These are phyloP conservation scores for Auriscalpium microsporum DNA, from an alignment of 768 basidiomycete genomes.

Conservation along the genomic window DNA sequence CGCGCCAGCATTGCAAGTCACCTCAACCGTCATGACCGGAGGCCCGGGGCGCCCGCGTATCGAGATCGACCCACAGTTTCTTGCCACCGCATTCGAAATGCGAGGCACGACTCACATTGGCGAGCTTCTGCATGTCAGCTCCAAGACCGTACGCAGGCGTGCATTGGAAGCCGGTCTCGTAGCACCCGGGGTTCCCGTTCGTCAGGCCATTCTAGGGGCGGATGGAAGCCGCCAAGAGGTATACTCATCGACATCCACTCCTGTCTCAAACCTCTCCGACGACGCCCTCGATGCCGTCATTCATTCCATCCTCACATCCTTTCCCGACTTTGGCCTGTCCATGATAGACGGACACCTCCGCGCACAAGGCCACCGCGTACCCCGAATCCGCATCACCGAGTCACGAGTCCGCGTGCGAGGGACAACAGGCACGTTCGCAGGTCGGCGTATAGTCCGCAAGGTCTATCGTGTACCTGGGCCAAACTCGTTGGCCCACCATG, in stretches of 20 bases:
- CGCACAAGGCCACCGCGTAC: conserved; percentile 12
- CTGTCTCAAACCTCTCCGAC: conserved; percentile 6
- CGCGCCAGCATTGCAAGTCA: not conserved
- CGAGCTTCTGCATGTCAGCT: not conserved
- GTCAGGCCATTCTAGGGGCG: not conserved
- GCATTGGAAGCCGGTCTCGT: conserved; percentile 13
- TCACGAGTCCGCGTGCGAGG: conserved; percentile 17
- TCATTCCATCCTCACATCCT: conserved; percentile 4
- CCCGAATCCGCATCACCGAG: conserved; percentile 1
- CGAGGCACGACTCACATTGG: conserved; percentile 15
- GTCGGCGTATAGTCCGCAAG: conserved; percentile 7
- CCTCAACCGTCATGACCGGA: conserved; percentile 4
- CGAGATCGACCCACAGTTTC: conserved; percentile 21
- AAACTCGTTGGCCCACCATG: conserved; percentile 20
- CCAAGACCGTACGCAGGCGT: conserved; percentile 15
- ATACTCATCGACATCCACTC: not conserved
- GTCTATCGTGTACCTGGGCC: conserved; percentile 17
- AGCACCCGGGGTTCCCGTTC: conserved; percentile 14
- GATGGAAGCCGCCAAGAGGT: not conserved
- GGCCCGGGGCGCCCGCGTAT: conserved; percentile 20
- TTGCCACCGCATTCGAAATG: conserved; percentile 15
- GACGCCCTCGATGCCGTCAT: conserved; percentile 6
- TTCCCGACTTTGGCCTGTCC: conserved; percentile 14
- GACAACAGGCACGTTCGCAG: conserved; percentile 12
- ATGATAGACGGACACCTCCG: conserved; percentile 16